Conservation (phyloP, 495 filamentous ascomycete species). For the Neurospora sublineolata region DNA sequence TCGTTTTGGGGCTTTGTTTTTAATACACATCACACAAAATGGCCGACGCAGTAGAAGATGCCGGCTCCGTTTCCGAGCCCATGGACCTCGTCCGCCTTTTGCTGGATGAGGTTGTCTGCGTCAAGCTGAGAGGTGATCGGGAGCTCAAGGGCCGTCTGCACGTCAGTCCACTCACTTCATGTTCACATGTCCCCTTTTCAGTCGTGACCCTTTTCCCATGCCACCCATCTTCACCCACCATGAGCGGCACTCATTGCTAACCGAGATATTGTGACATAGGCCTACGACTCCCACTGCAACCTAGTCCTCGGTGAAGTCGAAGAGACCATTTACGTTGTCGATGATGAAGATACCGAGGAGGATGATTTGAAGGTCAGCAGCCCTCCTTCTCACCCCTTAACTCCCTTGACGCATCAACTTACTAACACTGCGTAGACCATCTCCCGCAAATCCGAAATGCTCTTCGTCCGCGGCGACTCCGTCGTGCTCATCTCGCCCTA, state of each 20-base stretch:
- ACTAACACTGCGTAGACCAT: conserved; percentile 49
- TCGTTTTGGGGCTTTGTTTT: background rate
- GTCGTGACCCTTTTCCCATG: background rate
- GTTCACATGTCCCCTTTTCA: background rate
- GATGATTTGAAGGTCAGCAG: conserved; percentile 31
- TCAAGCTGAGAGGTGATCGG: conserved; percentile 89
- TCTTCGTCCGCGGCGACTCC: conserved; percentile 98
- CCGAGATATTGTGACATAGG: conserved; percentile 39
- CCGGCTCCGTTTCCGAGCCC: conserved; percentile 64
- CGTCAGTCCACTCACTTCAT: conserved; percentile 39
- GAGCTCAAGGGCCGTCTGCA: conserved; percentile 92
- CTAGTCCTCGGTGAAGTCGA: conserved; percentile 94
- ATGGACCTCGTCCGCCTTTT: conserved; percentile 91
- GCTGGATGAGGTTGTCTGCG: conserved; percentile 90
- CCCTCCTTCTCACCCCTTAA: too few relatives aligned
- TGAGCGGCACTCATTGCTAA: background rate
- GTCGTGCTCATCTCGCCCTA: conserved; percentile 91
- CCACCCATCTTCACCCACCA: background rate
- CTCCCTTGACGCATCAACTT: too few relatives aligned
- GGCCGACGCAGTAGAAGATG: conserved; percentile 61
- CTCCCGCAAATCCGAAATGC: conserved; percentile 95
- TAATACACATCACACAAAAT: conserved; percentile 27
- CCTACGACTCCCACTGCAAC: conserved; percentile 98
- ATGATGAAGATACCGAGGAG: conserved; percentile 69
- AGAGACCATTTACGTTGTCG: conserved; percentile 89